Evolutionary conservation across 441 rosid genomes (phyloP), one percentile per base, ranked within the genome.

Genomic region (Eruca vesicaria): DNA sequence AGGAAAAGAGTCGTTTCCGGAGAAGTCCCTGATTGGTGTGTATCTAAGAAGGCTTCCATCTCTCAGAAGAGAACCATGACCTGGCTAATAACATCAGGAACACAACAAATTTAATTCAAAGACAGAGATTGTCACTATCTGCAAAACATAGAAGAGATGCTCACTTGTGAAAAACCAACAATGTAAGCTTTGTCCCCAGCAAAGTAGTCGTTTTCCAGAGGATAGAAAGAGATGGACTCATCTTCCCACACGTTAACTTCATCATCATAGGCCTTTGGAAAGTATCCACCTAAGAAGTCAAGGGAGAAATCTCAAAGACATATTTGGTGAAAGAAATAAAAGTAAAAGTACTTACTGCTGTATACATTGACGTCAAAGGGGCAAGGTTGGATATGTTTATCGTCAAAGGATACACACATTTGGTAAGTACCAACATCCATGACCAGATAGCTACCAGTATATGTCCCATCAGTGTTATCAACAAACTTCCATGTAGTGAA

Each of bases 261-360:
- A 77, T 92, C 97, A 80, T 87, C 86, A n/a, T 79, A 80, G 61
- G 97, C 92, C 83, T 69, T 89, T 6, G 98, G 98, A 78, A 94
- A 94, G 79, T 92, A 94, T 71, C 85, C 89, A 75, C 80, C 98
- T 94, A 81, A 53, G 69, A 81, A 53, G 69, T 41, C 72, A 67
- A 71, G 56, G 73, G 64, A 72, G 38, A 61, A n/a, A 26, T 56
- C 68, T 71, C 63, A 55, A 41, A 63, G 56, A 28, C 26, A 63
- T 50, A 26, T 7, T 15, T 55, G 60, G 65, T 66, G 33, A 32
- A 64, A 41, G 35, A 57, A 43, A 50, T n/a, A 11, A 45, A 63
- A 74, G 67, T 33, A 63, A 26, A 58, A 18, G 35, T n/a, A 82
- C 79, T 85, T 87, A 94, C 97, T 81, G 63, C 89, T 79, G 18